These are phyloP conservation scores for Mycena leptocephala DNA, from an alignment of 768 basidiomycete genomes.

Conservation along the genomic window DNA sequence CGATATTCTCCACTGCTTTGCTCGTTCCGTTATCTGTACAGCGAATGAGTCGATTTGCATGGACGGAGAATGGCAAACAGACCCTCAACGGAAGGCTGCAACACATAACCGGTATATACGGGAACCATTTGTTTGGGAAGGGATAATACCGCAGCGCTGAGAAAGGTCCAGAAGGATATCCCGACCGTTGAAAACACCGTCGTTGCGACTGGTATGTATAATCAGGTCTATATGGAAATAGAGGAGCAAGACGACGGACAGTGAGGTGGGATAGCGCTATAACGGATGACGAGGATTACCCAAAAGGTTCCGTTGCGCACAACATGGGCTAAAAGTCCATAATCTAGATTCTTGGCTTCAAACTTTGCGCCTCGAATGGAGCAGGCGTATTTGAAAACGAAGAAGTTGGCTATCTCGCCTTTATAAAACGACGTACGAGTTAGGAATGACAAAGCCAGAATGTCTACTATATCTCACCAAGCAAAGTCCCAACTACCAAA, in stretches of 20 bases:
- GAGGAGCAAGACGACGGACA: conserved; percentile 7
- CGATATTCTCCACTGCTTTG: background rate
- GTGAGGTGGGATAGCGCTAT: conserved; percentile 54
- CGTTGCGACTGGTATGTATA: conserved; percentile 39
- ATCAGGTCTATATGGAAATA: background rate
- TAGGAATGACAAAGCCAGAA: too few species aligned
- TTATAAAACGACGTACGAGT: background rate
- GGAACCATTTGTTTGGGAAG: conserved; percentile 56
- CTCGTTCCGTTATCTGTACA: background rate
- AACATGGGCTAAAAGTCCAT: conserved; percentile 57
- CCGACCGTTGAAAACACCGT: conserved; percentile 51
- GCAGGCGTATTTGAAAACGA: conserved; percentile 74
- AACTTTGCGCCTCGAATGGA: conserved; percentile 66
- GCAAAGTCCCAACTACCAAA: conserved; percentile 4
- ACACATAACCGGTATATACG: conserved; percentile 48
- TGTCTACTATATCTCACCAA: conserved; percentile 24
- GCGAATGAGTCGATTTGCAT: background rate
- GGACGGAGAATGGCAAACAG: background rate
- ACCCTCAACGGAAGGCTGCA: background rate
- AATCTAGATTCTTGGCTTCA: conserved; percentile 53
- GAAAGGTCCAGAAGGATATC: conserved; percentile 50
- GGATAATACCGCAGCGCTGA: conserved; percentile 50
- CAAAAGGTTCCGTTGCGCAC: conserved; percentile 80
- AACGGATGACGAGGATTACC: conserved; percentile 67
- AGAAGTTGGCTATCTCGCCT: conserved; percentile 77